A percentile compares a stretch with the other conserved stretches of the same genome.
Evolutionary conservation across 2,329 filamentous ascomycete species (phyloP).

Genomic region (Xylaria hypoxylon): DNA sequence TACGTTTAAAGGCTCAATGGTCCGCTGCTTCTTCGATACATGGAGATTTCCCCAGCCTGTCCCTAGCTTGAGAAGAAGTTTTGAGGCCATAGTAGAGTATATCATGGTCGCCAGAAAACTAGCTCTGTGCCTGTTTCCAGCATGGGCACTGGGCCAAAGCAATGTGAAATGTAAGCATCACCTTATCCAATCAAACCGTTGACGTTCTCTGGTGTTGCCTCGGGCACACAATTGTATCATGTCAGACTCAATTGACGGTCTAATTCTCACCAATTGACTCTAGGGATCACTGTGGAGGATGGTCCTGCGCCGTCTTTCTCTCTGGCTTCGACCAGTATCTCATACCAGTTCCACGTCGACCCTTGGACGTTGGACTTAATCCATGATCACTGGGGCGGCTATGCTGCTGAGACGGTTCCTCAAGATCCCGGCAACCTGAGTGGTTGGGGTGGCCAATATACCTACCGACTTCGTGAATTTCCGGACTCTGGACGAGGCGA

Average conservation of each 20-base stretch:
- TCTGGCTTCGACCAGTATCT: slow-evolving; percentile 55
- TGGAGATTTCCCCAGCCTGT: neutral
- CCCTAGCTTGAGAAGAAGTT: slow-evolving; percentile 2
- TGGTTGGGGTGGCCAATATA: slow-evolving; percentile 66
- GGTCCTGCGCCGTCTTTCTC: slow-evolving; percentile 45
- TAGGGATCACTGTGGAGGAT: slow-evolving; percentile 47
- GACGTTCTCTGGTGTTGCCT: neutral
- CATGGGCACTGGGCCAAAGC: slow-evolving; percentile 32
- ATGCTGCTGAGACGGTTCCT: slow-evolving; percentile 63
- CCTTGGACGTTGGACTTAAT: slow-evolving; percentile 65
- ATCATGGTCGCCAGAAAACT: slow-evolving; percentile 35
- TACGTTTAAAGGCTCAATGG: slow-evolving; percentile 20
- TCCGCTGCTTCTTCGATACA: slow-evolving; percentile 6
- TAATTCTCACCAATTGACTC: slow-evolving; percentile 29
- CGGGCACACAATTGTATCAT: neutral
- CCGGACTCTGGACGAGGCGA: slow-evolving; percentile 73
- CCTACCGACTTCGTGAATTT: slow-evolving; percentile 69
- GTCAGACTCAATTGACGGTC: slow-evolving; percentile 17
- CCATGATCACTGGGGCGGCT: slow-evolving; percentile 71
- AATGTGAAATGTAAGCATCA: slow-evolving; percentile 35
- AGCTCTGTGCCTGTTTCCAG: slow-evolving; percentile 33
- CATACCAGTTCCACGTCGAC: slow-evolving; percentile 74
- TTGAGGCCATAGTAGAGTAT: slow-evolving; percentile 19
- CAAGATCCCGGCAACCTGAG: slow-evolving; percentile 57
- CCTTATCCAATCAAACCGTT: neutral